Evolutionary conservation across 768 basidiomycete species (phyloP).

Genomic region (Amanita molliuscula): DNA sequence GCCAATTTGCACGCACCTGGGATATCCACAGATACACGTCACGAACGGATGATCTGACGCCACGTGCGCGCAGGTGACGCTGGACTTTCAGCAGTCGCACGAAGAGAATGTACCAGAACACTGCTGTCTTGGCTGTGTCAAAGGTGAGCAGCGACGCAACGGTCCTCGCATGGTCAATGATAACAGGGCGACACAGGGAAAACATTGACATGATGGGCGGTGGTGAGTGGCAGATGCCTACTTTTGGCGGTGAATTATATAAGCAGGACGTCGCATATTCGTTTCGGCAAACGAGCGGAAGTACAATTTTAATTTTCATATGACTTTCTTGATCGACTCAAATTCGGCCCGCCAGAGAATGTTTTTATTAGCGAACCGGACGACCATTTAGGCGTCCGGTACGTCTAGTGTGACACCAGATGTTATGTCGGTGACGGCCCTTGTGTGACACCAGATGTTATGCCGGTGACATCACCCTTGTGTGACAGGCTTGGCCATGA

Average conservation of each 20-base stretch:
- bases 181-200: neutral
- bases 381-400: no score
- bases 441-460: no score
- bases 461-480: neutral
- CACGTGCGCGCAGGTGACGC: slow-evolving; percentile 57
- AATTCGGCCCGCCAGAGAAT: no score
- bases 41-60: slow-evolving; percentile 32
- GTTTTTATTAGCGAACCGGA: no score
- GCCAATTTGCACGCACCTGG: slow-evolving; percentile 29
- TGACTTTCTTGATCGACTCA: no score
- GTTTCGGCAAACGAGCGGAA: no score
- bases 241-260: neutral
- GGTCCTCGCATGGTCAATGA: neutral
- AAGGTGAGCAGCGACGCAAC: slow-evolving; percentile 12
- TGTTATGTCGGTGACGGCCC: neutral
- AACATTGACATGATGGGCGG: neutral
- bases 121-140: slow-evolving; percentile 42
- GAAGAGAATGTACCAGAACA: slow-evolving; percentile 51
- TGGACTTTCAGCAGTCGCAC: slow-evolving; percentile 41
- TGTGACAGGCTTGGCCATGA: slow-evolving; percentile 17
- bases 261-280: no score
- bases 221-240: neutral
- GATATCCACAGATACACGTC: slow-evolving; percentile 46
- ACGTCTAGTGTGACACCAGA: no score
- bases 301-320: no score